Percentiles rank a stretch among this genome's conserved stretches.
Conservation (phyloP, 148 eudicot genomes). For the Amaranthus cruentus region DNA sequence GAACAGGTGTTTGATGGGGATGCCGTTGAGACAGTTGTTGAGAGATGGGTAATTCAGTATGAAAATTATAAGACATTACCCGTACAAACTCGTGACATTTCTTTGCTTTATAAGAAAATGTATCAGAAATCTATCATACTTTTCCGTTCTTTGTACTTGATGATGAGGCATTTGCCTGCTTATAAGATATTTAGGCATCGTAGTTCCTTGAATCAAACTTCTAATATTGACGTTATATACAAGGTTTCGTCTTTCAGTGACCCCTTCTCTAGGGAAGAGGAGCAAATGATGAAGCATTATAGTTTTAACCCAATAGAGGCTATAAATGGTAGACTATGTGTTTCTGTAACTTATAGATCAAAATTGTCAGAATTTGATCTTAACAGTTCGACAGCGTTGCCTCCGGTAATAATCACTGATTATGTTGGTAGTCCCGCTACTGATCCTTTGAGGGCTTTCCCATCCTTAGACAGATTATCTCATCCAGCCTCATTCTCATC, state of each 20-base stretch:
- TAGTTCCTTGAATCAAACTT: constrained; percentile 42
- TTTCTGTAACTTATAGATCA: constrained; percentile 69
- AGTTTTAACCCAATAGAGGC: constrained; percentile 65
- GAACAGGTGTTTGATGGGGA: constrained; percentile 32
- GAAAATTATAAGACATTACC: constrained; percentile 43
- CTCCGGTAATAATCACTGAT: constrained; percentile 79
- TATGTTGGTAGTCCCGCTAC: constrained; percentile 96
- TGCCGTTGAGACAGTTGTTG: constrained; percentile 67
- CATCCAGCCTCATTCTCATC: constrained; percentile 42
- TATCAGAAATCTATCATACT: constrained; percentile 89
- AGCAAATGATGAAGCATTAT: constrained; percentile 64
- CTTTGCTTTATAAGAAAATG: constrained; percentile 65
- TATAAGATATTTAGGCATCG: constrained; percentile 61
- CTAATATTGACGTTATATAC: constrained; percentile 66
- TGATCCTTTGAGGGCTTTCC: constrained; percentile 76
- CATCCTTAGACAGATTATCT: constrained; percentile 40
- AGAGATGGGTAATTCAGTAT: constrained; percentile 91
- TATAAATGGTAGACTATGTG: constrained; percentile 70
- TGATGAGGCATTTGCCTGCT: constrained; percentile 92
- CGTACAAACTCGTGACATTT: constrained; percentile 45
- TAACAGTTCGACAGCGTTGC: constrained; percentile 56
- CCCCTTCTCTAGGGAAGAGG: constrained; percentile 78
- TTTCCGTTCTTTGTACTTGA: constrained; percentile 65
- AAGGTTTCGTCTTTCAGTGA: constrained; percentile 72
- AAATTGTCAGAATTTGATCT: constrained; percentile 60